These are phyloP conservation scores for Ceratocystis ficicola DNA, from an alignment of 2,329 filamentous ascomycete genomes.

Conservation along the genomic window DNA sequence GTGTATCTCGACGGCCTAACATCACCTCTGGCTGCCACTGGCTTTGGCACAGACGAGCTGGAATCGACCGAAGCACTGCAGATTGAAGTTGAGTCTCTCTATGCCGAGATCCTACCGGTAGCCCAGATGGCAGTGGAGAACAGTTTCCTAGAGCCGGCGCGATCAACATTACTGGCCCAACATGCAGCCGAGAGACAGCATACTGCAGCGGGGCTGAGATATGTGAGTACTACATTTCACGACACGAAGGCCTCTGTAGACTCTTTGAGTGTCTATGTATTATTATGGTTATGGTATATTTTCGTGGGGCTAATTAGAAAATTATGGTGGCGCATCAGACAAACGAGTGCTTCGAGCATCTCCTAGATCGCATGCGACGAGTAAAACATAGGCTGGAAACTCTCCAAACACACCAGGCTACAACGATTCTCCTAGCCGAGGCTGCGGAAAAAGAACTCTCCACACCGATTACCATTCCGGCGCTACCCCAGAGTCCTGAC, in stretches of 20 bases:
- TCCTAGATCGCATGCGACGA: conserved; percentile 25
- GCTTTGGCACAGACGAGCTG: conserved; percentile 30
- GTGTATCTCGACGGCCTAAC: conserved; percentile 38
- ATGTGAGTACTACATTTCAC: conserved; percentile 32
- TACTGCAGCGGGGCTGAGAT: conserved; percentile 38
- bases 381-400: not conserved
- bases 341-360: conserved; percentile 36
- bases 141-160: conserved; percentile 51
- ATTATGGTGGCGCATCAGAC: conserved; percentile 33
- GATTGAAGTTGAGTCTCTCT: conserved; percentile 56
- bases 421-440: not conserved
- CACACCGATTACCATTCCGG: not conserved
- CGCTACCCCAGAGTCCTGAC: not conserved
- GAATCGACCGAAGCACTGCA: conserved; percentile 38
- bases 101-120: conserved; percentile 56
- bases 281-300: not conserved
- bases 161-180: conserved; percentile 35
- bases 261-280: too few species aligned
- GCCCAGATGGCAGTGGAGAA: conserved; percentile 60
- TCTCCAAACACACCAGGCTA: conserved; percentile 1
- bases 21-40: conserved; percentile 25
- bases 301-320: not conserved
- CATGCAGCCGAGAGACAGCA: conserved; percentile 35
- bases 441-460: not conserved
- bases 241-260: not conserved